Base-by-base conservation (phyloP, 2,329 filamentous ascomycete genomes). In the Fusarium longipes region DNA sequence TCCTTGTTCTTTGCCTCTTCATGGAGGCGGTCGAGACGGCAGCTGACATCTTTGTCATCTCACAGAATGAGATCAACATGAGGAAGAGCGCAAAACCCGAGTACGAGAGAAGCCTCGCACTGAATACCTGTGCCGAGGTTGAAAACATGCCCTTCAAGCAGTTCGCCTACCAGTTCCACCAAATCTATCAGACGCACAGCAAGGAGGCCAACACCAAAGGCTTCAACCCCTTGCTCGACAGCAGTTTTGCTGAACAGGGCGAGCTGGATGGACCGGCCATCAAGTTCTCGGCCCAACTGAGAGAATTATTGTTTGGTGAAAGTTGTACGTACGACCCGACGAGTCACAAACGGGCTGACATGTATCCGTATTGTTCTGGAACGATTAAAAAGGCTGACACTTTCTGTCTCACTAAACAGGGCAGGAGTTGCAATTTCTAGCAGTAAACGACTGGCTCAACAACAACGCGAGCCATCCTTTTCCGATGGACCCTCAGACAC, bases 111-210 rank as follows among this genome's bases (percentile, higher is more conserved):
- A 75, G 75, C 8, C 78, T 81, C 30, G 84, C 83, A n/a, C 76
- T 85, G 42, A 75, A 77, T 8, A 75, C 83, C 29, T 85, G 82
- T 75, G 75, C 75, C 29, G 82, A 85, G 71, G 79, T 88, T 44
- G 86, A 88, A 72, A 86, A 86, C 67, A 78, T 87, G 78, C 86
- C 86, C 1, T 88, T 88, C 71, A 84, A 82, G 75, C 85, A 88
- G 75, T 87, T 88, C 70, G 84, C 83, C 5, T 86, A 84, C 65
- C 85, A 87, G 75, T 88, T 88, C 72, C 86, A 88, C 74, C 82
- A 86, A 70, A 80, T 86, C 56, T 88, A 86, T 70, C 84, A 87
- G 77, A 87, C 86, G 20, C 84, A 87, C 72, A 81, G 78, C 54
- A 79, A 79, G 66, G 83, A 86, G 63, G 78, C 79, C 5, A 80